phyloP scores from a whole-genome alignment of 2,329 filamentous ascomycete genomes.

The Ophiostoma sp. region DNA sequence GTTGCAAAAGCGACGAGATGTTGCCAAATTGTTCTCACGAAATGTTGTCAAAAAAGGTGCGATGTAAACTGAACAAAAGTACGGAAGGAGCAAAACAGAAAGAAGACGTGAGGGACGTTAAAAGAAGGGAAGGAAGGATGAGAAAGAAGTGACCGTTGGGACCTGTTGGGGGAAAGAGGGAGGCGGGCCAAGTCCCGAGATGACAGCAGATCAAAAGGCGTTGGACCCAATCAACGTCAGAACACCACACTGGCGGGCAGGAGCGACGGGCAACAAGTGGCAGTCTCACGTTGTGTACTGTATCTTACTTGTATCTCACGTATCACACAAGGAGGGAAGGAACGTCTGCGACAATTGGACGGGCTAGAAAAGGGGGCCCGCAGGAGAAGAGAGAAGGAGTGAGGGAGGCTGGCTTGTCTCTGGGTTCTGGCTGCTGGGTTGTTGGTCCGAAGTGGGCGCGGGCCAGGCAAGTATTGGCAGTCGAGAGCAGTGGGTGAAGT shows the following conservation, averaged over 20 bases:
- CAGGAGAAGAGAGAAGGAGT: background rate
- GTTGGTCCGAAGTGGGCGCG: conserved; percentile 17
- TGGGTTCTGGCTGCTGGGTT: background rate
- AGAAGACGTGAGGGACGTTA: background rate
- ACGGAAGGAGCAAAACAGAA: background rate
- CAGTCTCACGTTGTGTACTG: background rate
- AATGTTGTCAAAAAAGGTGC: background rate
- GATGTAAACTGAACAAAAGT: background rate
- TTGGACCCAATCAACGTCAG: background rate
- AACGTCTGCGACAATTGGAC: background rate
- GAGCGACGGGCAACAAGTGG: background rate
- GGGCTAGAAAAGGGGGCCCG: background rate
- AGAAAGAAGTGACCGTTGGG: background rate
- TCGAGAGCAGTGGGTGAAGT: background rate
- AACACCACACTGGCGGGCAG: conserved; percentile 1
- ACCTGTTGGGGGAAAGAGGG: conserved; percentile 4
- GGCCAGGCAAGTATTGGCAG: background rate
- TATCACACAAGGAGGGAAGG: background rate
- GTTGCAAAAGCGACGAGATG: background rate
- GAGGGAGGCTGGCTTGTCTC: background rate
- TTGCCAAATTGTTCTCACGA: background rate
- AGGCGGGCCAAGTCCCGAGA: conserved; percentile 13
- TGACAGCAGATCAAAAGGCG: conserved; percentile 14
- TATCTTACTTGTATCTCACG: background rate
- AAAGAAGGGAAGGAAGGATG: background rate